A percentile compares a stretch with the other conserved stretches of the same genome.
These are phyloP conservation scores for Eucalyptus decipiens DNA, from an alignment of 345 rosid genomes.

Conservation along the genomic window DNA sequence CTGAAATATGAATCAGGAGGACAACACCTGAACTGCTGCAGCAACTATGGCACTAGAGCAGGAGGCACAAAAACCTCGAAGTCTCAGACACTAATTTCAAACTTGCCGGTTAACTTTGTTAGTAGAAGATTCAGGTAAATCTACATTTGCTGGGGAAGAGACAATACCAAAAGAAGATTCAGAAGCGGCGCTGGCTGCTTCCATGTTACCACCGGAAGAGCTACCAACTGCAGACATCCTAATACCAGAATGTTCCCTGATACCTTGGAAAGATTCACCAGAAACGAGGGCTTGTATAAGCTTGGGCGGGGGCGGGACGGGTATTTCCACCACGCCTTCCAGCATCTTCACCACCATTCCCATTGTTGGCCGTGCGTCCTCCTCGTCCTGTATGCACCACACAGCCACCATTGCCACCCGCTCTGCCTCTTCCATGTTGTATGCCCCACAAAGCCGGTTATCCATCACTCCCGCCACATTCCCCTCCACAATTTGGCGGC, in stretches of 20 bases:
- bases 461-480: conserved; percentile 35
- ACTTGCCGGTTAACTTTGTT: not conserved
- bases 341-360: conserved; percentile 63
- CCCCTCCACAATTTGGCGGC: conserved; percentile 53
- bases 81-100: not conserved
- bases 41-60: not conserved
- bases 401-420: conserved; percentile 54
- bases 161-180: conserved; percentile 33
- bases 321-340: conserved; percentile 54
- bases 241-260: conserved; percentile 18
- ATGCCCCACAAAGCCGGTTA: conserved; percentile 24
- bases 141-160: conserved; percentile 9
- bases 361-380: conserved; percentile 59
- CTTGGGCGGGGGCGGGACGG: conserved; percentile 62
- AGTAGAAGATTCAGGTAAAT: not conserved
- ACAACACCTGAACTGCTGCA: not conserved
- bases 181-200: conserved; percentile 31
- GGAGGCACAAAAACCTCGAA: not conserved
- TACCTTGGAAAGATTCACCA: conserved; percentile 62
- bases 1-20: not conserved
- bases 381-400: conserved; percentile 77
- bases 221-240: not conserved
- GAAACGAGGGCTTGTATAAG: conserved; percentile 76
- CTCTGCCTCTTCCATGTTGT: conserved; percentile 37
- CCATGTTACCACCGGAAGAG: conserved; percentile 18